Evolutionary conservation across 306 rosid species (phyloP), one percentile per base, ranked within the genome.

Genomic region (Quercus glauca): DNA sequence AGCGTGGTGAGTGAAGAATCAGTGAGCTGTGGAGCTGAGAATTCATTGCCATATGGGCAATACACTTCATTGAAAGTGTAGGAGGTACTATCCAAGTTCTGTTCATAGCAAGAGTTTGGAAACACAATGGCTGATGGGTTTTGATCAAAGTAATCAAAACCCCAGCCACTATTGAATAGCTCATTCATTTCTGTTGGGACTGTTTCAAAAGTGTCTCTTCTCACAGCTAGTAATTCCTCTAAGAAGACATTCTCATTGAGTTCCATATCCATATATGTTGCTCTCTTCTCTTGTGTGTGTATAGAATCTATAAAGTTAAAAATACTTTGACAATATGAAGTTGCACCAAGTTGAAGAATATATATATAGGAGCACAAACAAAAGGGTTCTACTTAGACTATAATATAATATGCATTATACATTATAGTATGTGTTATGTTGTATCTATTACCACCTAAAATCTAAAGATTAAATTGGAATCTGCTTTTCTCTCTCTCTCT

Each of bases 141-240:
- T 80, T 90, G 97, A 83, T 92, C 92, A 74, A 81, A 86, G 80
- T 21, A 80, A 55, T 88, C 90, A 72, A 87, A 85, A 77, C 84
- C 63, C 77, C 83, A 83, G 53, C 68, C 80, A 88, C 52, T 86
- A 3, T 88, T 83, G 79, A 90, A 83, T 78, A 88, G 58, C 58
- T 86, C 93, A 76, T 80, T 86, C 76, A 86, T 86, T 83, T 86
- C 88, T 28, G 82, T 70, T 59, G 96, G 92, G 83, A 77, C 78
- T 14, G 90, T 79, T 64, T 85, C 91, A 90, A 87, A 88, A 58
- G 87, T 80, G 79, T 91, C 96, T 88, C 91, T 89, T 83, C 92
- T 84, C 55, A 88, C 80, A 81, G 92, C 85, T 71, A 90, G 79
- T 4, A 89, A 55, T 82, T 93, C 97, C 67, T 91, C 94, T 73